phyloP scores from a whole-genome alignment of 768 basidiomycete species.

The Russula ochroleuca region DNA sequence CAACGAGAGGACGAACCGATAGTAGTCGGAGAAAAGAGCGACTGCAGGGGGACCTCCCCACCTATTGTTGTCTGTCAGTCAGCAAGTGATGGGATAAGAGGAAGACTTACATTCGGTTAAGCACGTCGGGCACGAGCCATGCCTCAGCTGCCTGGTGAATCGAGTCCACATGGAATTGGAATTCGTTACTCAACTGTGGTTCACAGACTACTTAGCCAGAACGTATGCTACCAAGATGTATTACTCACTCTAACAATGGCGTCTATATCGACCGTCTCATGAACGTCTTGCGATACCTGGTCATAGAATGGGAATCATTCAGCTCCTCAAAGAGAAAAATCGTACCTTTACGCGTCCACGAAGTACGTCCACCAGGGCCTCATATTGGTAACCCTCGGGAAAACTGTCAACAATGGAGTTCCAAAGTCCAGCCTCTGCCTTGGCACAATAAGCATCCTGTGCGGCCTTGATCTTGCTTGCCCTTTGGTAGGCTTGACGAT shows the following conservation, averaged over 20 bases:
- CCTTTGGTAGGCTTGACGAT: conserved; percentile 74
- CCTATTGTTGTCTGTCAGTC: conserved; percentile 24
- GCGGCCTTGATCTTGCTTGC: conserved; percentile 62
- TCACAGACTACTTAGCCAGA: background rate
- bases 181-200: conserved; percentile 71
- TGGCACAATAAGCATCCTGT: conserved; percentile 70
- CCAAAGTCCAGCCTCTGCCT: conserved; percentile 48
- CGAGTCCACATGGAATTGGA: conserved; percentile 71
- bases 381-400: conserved; percentile 69
- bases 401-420: conserved; percentile 43
- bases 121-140: conserved; percentile 71
- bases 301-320: background rate
- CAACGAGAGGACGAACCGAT: conserved; percentile 32
- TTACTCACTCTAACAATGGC: conserved; percentile 59
- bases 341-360: conserved; percentile 79
- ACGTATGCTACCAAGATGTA: background rate
- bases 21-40: conserved; percentile 67
- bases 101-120: conserved; percentile 59
- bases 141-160: conserved; percentile 81
- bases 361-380: conserved; percentile 75
- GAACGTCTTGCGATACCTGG: conserved; percentile 63
- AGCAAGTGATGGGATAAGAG: background rate
- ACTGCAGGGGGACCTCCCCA: conserved; percentile 69
- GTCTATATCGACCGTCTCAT: conserved; percentile 74
- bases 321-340: background rate